These are phyloP conservation scores for Cystobasidiopsis lactophilus DNA, from an alignment of 768 basidiomycete genomes.

Conservation along the genomic window DNA sequence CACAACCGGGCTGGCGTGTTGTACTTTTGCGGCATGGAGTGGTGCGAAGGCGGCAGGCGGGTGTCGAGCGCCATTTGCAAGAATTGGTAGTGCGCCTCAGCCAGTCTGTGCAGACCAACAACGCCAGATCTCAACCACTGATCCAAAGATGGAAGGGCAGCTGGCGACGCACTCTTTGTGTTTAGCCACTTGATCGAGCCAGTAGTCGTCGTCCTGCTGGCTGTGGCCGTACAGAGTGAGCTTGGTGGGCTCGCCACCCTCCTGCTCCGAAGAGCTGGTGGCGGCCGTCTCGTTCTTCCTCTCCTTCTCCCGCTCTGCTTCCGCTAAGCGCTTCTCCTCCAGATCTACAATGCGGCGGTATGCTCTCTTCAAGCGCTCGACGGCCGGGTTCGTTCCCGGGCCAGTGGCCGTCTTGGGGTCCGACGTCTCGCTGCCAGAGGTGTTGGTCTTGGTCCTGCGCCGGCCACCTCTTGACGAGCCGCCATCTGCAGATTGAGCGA, in stretches of 20 bases:
- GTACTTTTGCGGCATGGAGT: constrained; percentile 77
- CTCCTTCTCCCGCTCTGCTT: constrained; percentile 13
- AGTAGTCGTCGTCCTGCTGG: constrained; percentile 22
- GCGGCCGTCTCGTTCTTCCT: not conserved
- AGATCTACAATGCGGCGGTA: constrained; percentile 63
- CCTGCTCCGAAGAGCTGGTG: not conserved
- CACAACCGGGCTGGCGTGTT: constrained; percentile 86
- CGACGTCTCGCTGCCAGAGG: not conserved
- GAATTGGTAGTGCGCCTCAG: constrained; percentile 72
- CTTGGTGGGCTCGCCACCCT: not conserved
- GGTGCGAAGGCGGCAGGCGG: constrained; percentile 63
- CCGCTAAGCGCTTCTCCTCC: constrained; percentile 47
- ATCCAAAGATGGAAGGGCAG: constrained; percentile 7
- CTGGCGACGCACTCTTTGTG: constrained; percentile 53
- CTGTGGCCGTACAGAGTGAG: not conserved
- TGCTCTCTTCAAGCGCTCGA: constrained; percentile 51
- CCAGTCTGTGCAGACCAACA: constrained; percentile 37
- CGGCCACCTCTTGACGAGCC: not conserved
- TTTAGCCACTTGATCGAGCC: constrained; percentile 29
- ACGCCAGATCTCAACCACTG: constrained; percentile 6
- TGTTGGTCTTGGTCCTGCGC: not conserved
- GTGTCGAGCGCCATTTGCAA: constrained; percentile 68
- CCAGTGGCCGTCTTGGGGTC: not conserved
- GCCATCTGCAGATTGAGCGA: not conserved
- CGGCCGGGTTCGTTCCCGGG: constrained; percentile 40